phyloP scores from a whole-genome alignment of 768 basidiomycete genomes.

The Termitomyces sp. region DNA sequence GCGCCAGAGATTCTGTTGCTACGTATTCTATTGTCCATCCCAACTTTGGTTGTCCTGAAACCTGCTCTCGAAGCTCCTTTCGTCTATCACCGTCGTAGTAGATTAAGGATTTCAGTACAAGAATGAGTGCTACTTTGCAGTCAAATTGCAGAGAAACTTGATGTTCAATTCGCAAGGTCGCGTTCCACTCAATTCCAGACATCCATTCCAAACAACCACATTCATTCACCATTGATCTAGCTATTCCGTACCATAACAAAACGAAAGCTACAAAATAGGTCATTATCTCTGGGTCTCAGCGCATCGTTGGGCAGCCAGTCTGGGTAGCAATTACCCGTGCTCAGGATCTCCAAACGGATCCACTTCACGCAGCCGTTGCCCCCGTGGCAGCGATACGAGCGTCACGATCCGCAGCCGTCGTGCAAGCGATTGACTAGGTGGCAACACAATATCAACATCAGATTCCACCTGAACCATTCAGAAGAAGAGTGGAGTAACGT shows the following conservation, averaged over 20 bases:
- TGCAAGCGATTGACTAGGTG: slow-evolving; percentile 13
- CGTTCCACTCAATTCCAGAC: no score
- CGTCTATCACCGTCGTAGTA: no score
- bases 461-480: neutral
- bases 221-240: neutral
- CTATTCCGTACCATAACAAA: neutral
- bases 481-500: neutral
- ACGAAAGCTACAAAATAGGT: neutral
- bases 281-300: neutral
- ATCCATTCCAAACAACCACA: neutral
- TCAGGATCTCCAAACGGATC: neutral
- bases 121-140: no score
- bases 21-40: no score
- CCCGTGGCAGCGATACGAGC: slow-evolving; percentile 16
- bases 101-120: no score
- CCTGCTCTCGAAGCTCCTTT: no score
- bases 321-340: neutral
- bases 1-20: no score
- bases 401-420: slow-evolving; percentile 12
- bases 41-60: no score
- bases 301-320: neutral
- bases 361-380: neutral
- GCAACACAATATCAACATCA: neutral
- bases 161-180: no score
- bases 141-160: no score